These are phyloP conservation scores for Uronychia setigera DNA, from an alignment of 73 alveolate genomes.

Conservation along the genomic window DNA sequence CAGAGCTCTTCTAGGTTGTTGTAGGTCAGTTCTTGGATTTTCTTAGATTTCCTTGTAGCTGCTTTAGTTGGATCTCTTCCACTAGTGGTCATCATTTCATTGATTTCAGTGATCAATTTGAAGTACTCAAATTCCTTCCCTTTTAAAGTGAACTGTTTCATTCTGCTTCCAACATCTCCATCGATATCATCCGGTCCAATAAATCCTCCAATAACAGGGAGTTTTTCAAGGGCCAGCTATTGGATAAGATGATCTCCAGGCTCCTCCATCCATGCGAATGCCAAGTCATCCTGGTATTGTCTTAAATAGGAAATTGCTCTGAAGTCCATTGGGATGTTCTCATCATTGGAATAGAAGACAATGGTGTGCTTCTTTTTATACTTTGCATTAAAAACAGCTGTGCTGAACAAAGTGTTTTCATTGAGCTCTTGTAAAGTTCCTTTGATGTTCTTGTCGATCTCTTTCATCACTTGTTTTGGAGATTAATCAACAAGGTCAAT, in stretches of 20 bases:
- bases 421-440: background rate
- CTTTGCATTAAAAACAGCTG: background rate
- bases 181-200: background rate
- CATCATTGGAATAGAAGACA: background rate
- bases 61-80: background rate
- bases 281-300: background rate
- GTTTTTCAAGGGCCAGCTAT: background rate
- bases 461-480: background rate
- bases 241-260: background rate
- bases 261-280: constrained; percentile 1
- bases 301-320: background rate
- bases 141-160: background rate
- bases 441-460: background rate
- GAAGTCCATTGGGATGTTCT: background rate
- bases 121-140: background rate
- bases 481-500: background rate
- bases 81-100: background rate
- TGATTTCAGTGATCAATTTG: background rate
- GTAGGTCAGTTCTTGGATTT: background rate
- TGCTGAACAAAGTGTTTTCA: background rate
- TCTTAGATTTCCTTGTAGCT: background rate
- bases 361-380: background rate
- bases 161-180: background rate
- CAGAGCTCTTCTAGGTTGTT: background rate
- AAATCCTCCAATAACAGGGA: background rate